Percentiles rank a stretch among this genome's conserved stretches.
These are phyloP conservation scores for Raffaelea deltoideospora DNA, from an alignment of 2,329 filamentous ascomycete species.

Conservation along the genomic window DNA sequence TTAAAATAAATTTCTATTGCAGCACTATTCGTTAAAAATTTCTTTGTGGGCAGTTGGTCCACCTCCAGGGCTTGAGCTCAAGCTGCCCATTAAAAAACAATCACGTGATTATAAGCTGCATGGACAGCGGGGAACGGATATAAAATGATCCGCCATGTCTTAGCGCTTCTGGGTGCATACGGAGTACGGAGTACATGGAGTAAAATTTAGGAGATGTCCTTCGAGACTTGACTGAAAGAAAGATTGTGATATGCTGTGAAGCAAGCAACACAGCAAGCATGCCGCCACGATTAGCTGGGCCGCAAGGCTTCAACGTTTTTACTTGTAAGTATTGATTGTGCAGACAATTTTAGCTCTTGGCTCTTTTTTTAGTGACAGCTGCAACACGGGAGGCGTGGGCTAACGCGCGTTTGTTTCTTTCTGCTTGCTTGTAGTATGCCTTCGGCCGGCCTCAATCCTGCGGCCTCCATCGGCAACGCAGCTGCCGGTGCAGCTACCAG, in stretches of 20 bases:
- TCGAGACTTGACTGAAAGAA: constrained; percentile 3
- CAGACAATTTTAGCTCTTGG: too few relatives aligned
- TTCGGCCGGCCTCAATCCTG: constrained; percentile 39
- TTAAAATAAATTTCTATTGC: too few relatives aligned
- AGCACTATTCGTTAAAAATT: constrained; percentile 6
- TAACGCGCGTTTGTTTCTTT: too few relatives aligned
- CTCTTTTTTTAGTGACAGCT: too few relatives aligned
- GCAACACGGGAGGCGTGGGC: too few relatives aligned
- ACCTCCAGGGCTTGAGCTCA: constrained; percentile 5
- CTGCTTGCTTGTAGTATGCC: constrained; percentile 36
- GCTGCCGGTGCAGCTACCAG: constrained; percentile 38
- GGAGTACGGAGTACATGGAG: background rate
- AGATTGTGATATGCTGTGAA: too few relatives aligned
- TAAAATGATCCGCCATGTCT: background rate
- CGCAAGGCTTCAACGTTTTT: constrained; percentile 43
- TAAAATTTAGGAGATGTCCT: constrained; percentile 7
- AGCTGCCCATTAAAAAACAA: background rate
- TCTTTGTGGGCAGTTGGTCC: constrained; percentile 6
- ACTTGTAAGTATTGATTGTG: too few relatives aligned
- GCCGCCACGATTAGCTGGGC: constrained; percentile 50
- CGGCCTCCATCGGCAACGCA: constrained; percentile 16
- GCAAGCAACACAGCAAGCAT: constrained; percentile 26
- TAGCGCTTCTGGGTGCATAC: constrained; percentile 2
- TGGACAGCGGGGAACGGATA: background rate
- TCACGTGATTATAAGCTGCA: constrained; percentile 5